phyloP scores from a whole-genome alignment of 345 rosid genomes.

The Hibiscus mutabilis region DNA sequence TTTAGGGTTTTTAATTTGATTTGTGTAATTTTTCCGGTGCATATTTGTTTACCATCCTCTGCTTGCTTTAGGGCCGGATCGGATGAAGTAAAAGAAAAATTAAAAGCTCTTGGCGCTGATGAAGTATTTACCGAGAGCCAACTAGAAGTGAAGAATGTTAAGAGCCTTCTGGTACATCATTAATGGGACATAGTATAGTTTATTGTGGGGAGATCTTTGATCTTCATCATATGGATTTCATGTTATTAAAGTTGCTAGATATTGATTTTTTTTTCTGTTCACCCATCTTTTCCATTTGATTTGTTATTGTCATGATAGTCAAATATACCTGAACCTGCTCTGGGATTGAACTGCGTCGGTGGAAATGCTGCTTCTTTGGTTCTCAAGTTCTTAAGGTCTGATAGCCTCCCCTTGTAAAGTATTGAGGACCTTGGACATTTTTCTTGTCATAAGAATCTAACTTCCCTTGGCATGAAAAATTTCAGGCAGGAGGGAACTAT shows the following conservation, averaged over 20 bases:
- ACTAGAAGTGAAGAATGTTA: slow-evolving; percentile 69
- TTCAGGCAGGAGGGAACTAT: slow-evolving; percentile 71
- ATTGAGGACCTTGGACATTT: neutral
- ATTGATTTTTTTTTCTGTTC: neutral
- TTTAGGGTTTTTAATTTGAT: neutral
- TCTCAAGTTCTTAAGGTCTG: slow-evolving; percentile 67
- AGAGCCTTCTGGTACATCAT: slow-evolving; percentile 62
- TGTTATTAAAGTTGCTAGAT: neutral
- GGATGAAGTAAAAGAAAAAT: slow-evolving; percentile 56
- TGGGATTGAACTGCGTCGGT: slow-evolving; percentile 91
- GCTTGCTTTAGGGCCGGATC: slow-evolving; percentile 48
- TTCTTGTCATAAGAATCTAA: neutral
- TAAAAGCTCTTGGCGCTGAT: slow-evolving; percentile 70
- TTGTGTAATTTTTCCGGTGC: neutral
- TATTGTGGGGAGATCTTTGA: neutral
- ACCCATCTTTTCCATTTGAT: neutral
- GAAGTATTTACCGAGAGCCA: slow-evolving; percentile 74
- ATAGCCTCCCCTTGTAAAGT: neutral
- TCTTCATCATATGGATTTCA: neutral
- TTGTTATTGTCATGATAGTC: slow-evolving; percentile 26
- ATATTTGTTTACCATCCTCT: neutral
- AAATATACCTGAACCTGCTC: slow-evolving; percentile 55
- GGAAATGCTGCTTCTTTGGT: slow-evolving; percentile 78
- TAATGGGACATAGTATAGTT: neutral
- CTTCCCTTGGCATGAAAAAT: neutral